Evolutionary conservation across 139 green algal genomes (phyloP).

Genomic region (Chlorokybus atmophyticus): DNA sequence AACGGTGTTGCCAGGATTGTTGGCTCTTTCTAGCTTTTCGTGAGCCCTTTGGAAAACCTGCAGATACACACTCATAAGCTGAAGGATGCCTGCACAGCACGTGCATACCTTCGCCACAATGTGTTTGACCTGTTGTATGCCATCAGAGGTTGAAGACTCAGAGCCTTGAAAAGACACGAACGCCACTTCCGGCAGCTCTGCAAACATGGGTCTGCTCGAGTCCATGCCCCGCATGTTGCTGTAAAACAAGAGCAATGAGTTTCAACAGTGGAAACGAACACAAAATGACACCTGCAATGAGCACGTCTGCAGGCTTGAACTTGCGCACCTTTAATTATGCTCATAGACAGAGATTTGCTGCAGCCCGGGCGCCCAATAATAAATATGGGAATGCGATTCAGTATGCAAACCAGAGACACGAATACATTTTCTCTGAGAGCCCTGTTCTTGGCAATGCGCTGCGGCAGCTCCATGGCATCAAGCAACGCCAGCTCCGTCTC

Average conservation of each 20-base stretch:
- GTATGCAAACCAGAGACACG: slow-evolving; percentile 26
- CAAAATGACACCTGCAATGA: no score
- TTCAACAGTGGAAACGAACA: neutral
- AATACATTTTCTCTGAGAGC: slow-evolving; percentile 28
- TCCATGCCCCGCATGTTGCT: slow-evolving; percentile 26
- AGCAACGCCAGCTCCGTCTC: slow-evolving; percentile 23
- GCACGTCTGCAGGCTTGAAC: no score
- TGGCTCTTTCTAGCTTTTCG: no score
- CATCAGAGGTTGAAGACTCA: slow-evolving; percentile 15
- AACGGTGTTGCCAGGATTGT: slow-evolving; percentile 3
- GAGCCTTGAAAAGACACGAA: slow-evolving; percentile 17
- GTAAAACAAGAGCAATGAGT: neutral
- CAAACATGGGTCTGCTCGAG: slow-evolving; percentile 6
- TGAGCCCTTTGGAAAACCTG: slow-evolving; percentile 15
- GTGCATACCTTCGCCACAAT: no score
- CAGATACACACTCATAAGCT: no score
- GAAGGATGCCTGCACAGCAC: no score
- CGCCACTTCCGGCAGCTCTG: slow-evolving; percentile 3
- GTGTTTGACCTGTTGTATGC: slow-evolving; percentile 8
- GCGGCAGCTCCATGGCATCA: slow-evolving; percentile 22
- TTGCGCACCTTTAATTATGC: slow-evolving; percentile 19
- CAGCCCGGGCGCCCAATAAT: slow-evolving; percentile 26
- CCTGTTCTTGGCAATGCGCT: slow-evolving; percentile 12
- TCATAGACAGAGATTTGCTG: slow-evolving; percentile 27
- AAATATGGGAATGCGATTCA: slow-evolving; percentile 28